A percentile compares a stretch with the other conserved stretches of the same genome.
Evolutionary conservation across 1,284 basidiomycete species (phyloP).

Genomic region (Macrocybe sp.): DNA sequence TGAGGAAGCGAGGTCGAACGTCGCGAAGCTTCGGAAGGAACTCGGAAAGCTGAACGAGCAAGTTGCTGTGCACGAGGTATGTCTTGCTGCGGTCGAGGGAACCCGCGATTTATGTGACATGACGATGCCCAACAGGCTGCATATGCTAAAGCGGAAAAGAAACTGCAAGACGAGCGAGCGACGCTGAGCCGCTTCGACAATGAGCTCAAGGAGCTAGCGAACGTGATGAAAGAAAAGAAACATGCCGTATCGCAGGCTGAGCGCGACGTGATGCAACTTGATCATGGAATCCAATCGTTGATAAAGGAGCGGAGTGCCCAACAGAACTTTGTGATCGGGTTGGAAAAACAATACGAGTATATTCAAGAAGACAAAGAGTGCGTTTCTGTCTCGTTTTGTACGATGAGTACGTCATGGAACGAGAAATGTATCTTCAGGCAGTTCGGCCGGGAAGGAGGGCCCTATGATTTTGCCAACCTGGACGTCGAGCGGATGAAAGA

Average conservation of each 20-base stretch:
- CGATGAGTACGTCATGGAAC: neutral
- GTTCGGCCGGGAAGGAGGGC: slow-evolving; percentile 81
- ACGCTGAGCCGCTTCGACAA: slow-evolving; percentile 85
- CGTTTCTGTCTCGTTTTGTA: slow-evolving; percentile 23
- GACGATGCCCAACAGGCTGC: slow-evolving; percentile 34
- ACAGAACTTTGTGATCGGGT: slow-evolving; percentile 38
- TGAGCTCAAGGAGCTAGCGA: slow-evolving; percentile 81
- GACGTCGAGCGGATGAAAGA: slow-evolving; percentile 64
- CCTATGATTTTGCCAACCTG: slow-evolving; percentile 80
- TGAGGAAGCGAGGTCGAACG: slow-evolving; percentile 53
- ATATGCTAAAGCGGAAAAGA: slow-evolving; percentile 61
- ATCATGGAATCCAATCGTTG: slow-evolving; percentile 46
- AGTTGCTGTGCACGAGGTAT: slow-evolving; percentile 51
- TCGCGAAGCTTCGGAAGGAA: slow-evolving; percentile 61
- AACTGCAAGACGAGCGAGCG: slow-evolving; percentile 78
- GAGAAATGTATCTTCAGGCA: slow-evolving; percentile 33
- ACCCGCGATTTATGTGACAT: neutral
- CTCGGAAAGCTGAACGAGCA: slow-evolving; percentile 56
- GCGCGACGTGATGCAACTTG: slow-evolving; percentile 55
- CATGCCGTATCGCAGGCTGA: slow-evolving; percentile 71
- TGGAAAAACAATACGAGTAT: slow-evolving; percentile 89
- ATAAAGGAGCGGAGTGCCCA: slow-evolving; percentile 50
- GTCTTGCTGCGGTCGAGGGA: slow-evolving; percentile 7
- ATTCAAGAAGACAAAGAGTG: slow-evolving; percentile 84
- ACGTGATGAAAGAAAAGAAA: slow-evolving; percentile 80